Percentiles rank a stretch among this genome's conserved stretches.
Conservation (phyloP, 352 stramenopile species). For the Aphanomyces euteiches region DNA sequence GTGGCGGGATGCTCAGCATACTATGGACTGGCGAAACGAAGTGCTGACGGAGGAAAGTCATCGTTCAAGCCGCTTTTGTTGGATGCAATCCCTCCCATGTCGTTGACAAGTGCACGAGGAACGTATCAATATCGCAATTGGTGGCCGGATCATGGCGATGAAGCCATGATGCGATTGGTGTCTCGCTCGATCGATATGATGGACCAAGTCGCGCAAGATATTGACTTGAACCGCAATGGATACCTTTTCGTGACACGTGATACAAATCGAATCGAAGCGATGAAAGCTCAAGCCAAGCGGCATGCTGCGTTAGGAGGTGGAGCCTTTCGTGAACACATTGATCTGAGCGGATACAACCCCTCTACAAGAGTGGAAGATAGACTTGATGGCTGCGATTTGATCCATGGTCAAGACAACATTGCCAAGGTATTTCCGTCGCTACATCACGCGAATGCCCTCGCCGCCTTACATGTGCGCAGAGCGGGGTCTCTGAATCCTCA, state of each 20-base stretch:
- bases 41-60: conserved; percentile 32
- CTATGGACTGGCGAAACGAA: conserved; percentile 68
- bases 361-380: conserved; percentile 51
- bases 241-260: conserved; percentile 72
- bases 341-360: conserved; percentile 44
- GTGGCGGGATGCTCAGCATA: conserved; percentile 75
- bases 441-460: conserved; percentile 51
- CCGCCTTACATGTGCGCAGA: conserved; percentile 61
- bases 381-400: conserved; percentile 60
- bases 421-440: conserved; percentile 53
- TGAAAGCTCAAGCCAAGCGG: conserved; percentile 47
- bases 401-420: conserved; percentile 63
- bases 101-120: conserved; percentile 70
- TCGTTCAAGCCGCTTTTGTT: conserved; percentile 69
- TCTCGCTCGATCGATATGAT: conserved; percentile 72
- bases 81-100: conserved; percentile 57
- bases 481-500: conserved; percentile 68
- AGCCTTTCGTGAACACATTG: conserved; percentile 48
- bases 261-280: conserved; percentile 43
- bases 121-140: conserved; percentile 83
- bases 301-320: conserved; percentile 53
- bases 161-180: conserved; percentile 62
- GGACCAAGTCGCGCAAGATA: conserved; percentile 61
- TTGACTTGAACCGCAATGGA: conserved; percentile 74
- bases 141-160: conserved; percentile 67